phyloP scores from a whole-genome alignment of 768 basidiomycete species.

The Mycena galericulata region DNA sequence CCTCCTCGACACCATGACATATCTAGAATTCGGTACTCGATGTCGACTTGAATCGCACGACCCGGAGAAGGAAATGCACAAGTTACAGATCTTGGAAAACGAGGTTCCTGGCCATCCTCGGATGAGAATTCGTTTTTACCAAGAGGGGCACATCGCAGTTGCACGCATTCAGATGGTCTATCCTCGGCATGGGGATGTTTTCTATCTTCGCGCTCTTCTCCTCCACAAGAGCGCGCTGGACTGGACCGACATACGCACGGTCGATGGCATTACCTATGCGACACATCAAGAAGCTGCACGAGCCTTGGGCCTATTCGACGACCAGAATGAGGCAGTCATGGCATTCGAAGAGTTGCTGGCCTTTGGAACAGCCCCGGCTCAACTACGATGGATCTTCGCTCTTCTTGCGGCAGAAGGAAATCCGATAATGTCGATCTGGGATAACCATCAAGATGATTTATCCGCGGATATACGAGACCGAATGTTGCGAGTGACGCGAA shows the following conservation, averaged over 20 bases:
- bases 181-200: constrained; percentile 11
- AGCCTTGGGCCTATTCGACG: neutral
- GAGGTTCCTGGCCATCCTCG: neutral
- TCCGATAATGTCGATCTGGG: constrained; percentile 4
- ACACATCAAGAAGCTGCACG: constrained; percentile 5
- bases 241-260: neutral
- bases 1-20: neutral
- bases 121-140: constrained; percentile 1
- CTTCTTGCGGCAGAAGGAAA: neutral
- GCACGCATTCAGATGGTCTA: constrained; percentile 1
- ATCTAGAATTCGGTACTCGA: neutral
- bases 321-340: neutral
- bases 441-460: neutral
- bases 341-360: neutral
- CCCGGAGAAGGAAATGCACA: neutral
- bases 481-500: neutral
- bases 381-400: neutral
- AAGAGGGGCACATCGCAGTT: neutral
- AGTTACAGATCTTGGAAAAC: neutral
- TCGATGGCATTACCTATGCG: neutral
- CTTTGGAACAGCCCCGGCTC: neutral
- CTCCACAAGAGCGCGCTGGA: neutral
- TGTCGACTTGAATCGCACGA: constrained; percentile 3
- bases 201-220: neutral
- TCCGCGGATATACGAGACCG: neutral